Evolutionary conservation across 2,329 filamentous ascomycete species (phyloP).

Genomic region (Polytolypa hystricis): DNA sequence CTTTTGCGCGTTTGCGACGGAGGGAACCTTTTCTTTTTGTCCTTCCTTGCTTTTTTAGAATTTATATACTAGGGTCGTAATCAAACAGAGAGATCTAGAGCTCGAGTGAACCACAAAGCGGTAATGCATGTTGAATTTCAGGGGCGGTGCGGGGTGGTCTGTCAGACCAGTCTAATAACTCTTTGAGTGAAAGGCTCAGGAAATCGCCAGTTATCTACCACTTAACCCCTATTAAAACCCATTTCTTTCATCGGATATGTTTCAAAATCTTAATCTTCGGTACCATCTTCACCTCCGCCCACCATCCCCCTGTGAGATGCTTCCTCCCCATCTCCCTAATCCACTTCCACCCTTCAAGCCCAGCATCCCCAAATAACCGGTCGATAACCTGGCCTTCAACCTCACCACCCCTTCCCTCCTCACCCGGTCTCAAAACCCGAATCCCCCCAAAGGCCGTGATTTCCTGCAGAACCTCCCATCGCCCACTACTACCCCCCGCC

Average conservation of each 20-base stretch:
- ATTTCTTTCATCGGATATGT: slow-evolving; percentile 17
- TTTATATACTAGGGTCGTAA: too few species aligned
- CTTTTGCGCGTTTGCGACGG: too few species aligned
- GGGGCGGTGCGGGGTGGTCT: too few species aligned
- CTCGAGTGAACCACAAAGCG: too few species aligned
- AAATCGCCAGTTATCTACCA: too few species aligned
- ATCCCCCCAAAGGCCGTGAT: slow-evolving; percentile 43
- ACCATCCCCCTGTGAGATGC: slow-evolving; percentile 38
- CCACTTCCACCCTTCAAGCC: slow-evolving; percentile 19
- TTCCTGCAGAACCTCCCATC: slow-evolving; percentile 42
- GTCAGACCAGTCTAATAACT: too few species aligned
- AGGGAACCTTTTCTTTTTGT: too few species aligned
- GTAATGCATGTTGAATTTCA: too few species aligned
- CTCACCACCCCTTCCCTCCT: slow-evolving; percentile 13
- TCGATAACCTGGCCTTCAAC: slow-evolving; percentile 27
- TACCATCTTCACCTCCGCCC: slow-evolving; percentile 44
- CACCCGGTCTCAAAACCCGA: slow-evolving; percentile 35
- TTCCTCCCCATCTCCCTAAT: slow-evolving; percentile 18
- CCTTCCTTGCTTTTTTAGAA: too few species aligned
- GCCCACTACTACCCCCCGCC: slow-evolving; percentile 29
- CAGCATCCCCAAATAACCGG: slow-evolving; percentile 23
- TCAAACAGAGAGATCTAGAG: too few species aligned
- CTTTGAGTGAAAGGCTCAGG: too few species aligned
- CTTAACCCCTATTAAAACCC: too few species aligned
- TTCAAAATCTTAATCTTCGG: slow-evolving; percentile 43